A percentile compares a stretch with the other conserved stretches of the same genome.
phyloP scores from a whole-genome alignment of 805 yeast species.

The Pichia exigua region DNA sequence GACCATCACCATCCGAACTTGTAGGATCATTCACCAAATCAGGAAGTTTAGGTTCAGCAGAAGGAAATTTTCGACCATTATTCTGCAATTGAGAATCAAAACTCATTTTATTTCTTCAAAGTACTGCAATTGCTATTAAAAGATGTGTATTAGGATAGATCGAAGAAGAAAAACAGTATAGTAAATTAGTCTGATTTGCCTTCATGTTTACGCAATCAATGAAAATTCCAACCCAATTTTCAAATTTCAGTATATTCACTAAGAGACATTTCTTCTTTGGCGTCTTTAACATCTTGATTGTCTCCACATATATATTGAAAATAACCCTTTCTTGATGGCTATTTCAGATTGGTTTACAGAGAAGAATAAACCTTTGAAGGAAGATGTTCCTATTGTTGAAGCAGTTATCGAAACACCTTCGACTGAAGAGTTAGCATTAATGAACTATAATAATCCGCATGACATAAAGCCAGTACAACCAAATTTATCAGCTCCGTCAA shows the following conservation, averaged over 20 bases:
- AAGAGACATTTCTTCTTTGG: no score
- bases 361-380: not conserved
- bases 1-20: not conserved
- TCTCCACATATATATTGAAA: not conserved
- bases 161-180: no score
- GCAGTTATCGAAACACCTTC: conserved; percentile 10
- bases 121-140: no score
- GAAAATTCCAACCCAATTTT: not conserved
- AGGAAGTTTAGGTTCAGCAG: not conserved
- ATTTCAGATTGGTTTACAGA: conserved; percentile 3
- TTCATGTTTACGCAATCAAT: not conserved
- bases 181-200: not conserved
- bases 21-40: not conserved
- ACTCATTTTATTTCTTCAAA: not conserved
- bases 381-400: not conserved
- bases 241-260: not conserved
- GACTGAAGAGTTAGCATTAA: conserved; percentile 41
- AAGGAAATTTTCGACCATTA: not conserved
- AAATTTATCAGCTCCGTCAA: not conserved
- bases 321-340: not conserved
- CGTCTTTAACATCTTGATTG: no score
- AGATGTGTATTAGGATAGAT: not conserved
- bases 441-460: conserved; percentile 18
- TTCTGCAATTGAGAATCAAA: not conserved
- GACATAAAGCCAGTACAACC: not conserved